Evolutionary conservation across 2,329 filamentous ascomycete species (phyloP), one percentile per base, ranked within the genome.

Genomic region (Rhynchosporium secalis): DNA sequence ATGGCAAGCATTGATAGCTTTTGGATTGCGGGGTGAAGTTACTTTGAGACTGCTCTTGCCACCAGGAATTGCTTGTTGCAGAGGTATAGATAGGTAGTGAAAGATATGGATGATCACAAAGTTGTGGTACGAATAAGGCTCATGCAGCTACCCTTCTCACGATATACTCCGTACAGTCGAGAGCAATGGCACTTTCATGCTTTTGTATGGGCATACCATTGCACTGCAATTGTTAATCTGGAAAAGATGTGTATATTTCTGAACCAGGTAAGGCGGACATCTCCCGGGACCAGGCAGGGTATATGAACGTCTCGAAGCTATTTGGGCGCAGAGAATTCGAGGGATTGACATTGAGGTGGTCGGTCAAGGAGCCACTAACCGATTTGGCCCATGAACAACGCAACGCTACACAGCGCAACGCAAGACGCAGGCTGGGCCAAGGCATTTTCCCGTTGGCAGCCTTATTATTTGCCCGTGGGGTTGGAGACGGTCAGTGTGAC

Each of bases 151-250:
- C 65, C 66, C 67, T 70, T 62, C 54, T 38, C 26, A 63, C 51
- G 45, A 62, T 58, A 48, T 48, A 20, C 20, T 20, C 20, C 20
- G 20, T 20, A 48, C 45, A 58, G 8, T 58, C 45, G 65, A 69
- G 70, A 62, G 62, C 61, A 68, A 65, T 58, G 65, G 66, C 67
- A 68, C 65, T 66, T 67, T 67, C 68, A 57, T 66, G 41, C 64
- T 66, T 64, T 68, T 67, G 67, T 66, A 66, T 45, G 61, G 61
- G 63, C 56, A 58, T 69, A 69, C 70, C 70, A 72, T 72, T 68
- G 68, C 66, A 70, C 68, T 66, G 59, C 59, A 46, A 61, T 40
- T 33, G 54, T 55, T 55, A 56, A 31, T 56, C 41, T 51, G 40
- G 56, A 52, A 52, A 36, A 28, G 36, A 33, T 47, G 51, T 54